These are phyloP conservation scores for Mycena floridula DNA, from an alignment of 768 basidiomycete genomes.

Conservation along the genomic window DNA sequence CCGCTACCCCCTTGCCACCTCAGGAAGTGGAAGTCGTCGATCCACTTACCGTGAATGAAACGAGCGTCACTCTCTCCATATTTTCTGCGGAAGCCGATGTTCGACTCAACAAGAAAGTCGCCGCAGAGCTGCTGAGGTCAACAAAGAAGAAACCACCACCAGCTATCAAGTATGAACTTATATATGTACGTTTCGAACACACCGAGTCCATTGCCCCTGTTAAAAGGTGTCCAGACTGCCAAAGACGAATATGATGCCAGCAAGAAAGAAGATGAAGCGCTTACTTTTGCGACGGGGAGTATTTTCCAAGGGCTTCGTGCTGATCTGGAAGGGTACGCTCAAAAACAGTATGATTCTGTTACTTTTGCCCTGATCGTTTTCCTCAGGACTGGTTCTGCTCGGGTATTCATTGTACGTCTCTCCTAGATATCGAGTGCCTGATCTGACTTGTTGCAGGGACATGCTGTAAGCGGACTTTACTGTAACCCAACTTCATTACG, in stretches of 20 bases:
- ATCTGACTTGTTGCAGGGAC: constrained; percentile 47
- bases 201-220: neutral
- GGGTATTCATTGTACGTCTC: constrained; percentile 74
- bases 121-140: constrained; percentile 73
- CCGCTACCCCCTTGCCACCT: constrained; percentile 26
- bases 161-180: constrained; percentile 70
- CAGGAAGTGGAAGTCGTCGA: constrained; percentile 26
- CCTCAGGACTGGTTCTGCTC: constrained; percentile 55
- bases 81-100: constrained; percentile 66
- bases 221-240: constrained; percentile 48
- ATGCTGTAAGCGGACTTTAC: no score
- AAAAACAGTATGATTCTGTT: neutral
- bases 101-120: constrained; percentile 56
- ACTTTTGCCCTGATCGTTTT: no score
- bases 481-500: no score
- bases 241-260: constrained; percentile 78
- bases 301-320: constrained; percentile 85
- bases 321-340: constrained; percentile 70
- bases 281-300: constrained; percentile 60
- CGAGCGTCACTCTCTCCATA: constrained; percentile 54
- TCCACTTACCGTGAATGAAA: constrained; percentile 37
- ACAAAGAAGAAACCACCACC: constrained; percentile 93
- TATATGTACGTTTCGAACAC: constrained; percentile 56
- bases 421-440: neutral
- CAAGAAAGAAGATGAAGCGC: constrained; percentile 56